Evolutionary conservation across 2,329 filamentous ascomycete species (phyloP).

Genomic region (Orbilia javanica): DNA sequence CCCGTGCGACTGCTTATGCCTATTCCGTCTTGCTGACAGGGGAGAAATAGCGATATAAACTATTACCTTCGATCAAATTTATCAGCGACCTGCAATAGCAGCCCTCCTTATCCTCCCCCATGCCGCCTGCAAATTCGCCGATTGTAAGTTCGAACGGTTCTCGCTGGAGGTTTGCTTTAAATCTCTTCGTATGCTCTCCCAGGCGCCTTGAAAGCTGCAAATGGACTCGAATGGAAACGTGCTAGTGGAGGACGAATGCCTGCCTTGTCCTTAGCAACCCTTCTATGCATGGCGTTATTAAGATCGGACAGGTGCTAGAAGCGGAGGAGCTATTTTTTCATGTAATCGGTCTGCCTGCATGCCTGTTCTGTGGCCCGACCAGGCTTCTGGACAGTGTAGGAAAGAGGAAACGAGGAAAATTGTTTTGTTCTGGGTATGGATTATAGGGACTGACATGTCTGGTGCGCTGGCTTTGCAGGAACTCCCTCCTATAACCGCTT

Average conservation of each 20-base stretch:
- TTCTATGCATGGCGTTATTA: slow-evolving; percentile 28
- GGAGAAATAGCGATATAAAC: slow-evolving; percentile 49
- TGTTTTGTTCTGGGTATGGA: slow-evolving; percentile 42
- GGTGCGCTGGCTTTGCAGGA: slow-evolving; percentile 58
- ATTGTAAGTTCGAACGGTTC: slow-evolving; percentile 49
- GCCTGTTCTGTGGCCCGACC: slow-evolving; percentile 21
- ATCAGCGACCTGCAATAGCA: slow-evolving; percentile 31
- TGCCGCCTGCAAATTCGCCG: slow-evolving; percentile 55
- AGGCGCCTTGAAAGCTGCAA: slow-evolving; percentile 27
- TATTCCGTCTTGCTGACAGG: slow-evolving; percentile 50
- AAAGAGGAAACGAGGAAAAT: slow-evolving; percentile 18
- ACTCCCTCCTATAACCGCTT: slow-evolving; percentile 57
- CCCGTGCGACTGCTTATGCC: slow-evolving; percentile 39
- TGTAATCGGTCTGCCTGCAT: slow-evolving; percentile 30
- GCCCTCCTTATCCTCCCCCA: slow-evolving; percentile 35
- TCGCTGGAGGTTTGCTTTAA: slow-evolving; percentile 16
- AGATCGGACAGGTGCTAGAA: slow-evolving; percentile 30
- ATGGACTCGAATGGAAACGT: slow-evolving; percentile 15
- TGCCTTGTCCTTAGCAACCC: slow-evolving; percentile 27
- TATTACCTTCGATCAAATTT: slow-evolving; percentile 35
- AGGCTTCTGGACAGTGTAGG: slow-evolving; percentile 17
- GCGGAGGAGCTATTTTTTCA: slow-evolving; percentile 33
- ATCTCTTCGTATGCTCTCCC: slow-evolving; percentile 4
- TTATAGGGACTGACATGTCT: slow-evolving; percentile 52
- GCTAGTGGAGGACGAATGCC: slow-evolving; percentile 26